Evolutionary conservation across 352 stramenopile genomes (phyloP).

Genomic region (Phytophthora multivora): DNA sequence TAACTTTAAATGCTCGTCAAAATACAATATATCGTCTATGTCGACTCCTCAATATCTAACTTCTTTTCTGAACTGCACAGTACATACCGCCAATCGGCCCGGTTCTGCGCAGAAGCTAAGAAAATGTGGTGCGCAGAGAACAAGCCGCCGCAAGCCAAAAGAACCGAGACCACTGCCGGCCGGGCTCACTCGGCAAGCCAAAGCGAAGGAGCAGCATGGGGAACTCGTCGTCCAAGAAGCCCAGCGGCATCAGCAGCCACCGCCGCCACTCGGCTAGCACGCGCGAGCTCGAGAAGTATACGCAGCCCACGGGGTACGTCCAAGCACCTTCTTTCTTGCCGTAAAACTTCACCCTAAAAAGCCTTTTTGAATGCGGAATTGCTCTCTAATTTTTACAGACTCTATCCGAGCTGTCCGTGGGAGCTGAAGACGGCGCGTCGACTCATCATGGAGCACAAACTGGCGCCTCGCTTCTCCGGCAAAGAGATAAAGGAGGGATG

Average conservation of each 20-base stretch:
- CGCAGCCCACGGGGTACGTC: constrained; percentile 60
- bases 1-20: no score
- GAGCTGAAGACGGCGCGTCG: constrained; percentile 63
- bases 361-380: background rate
- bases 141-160: background rate
- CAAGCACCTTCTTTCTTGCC: background rate
- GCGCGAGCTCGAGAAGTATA: constrained; percentile 74
- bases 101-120: constrained; percentile 21
- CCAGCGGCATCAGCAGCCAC: background rate
- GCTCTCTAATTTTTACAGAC: constrained; percentile 25
- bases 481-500: constrained; percentile 61
- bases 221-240: constrained; percentile 65
- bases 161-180: constrained; percentile 1
- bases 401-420: constrained; percentile 83
- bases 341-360: background rate
- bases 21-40: no score
- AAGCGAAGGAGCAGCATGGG: constrained; percentile 45
- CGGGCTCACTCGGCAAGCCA: constrained; percentile 24
- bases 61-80: background rate
- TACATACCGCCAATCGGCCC: background rate
- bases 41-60: no score
- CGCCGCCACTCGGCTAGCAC: constrained; percentile 37
- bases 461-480: constrained; percentile 74
- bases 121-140: constrained; percentile 8
- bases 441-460: constrained; percentile 74